These are phyloP conservation scores for Morella rubra DNA, from an alignment of 306 rosid species.

Conservation along the genomic window DNA sequence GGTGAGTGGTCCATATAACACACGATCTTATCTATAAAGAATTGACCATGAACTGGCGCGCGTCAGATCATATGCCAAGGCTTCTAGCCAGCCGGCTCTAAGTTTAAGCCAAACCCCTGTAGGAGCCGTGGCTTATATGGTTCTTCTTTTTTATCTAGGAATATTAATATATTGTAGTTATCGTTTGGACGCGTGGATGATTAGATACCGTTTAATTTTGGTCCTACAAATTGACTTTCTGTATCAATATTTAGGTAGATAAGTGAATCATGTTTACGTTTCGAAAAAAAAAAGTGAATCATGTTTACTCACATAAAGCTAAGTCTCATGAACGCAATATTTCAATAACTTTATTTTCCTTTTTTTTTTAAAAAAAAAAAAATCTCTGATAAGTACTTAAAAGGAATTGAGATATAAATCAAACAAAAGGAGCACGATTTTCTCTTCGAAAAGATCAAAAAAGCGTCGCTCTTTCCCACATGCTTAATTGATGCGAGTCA, in stretches of 20 bases:
- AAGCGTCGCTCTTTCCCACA: neutral
- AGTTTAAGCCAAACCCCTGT: too few relatives aligned
- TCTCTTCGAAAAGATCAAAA: too few relatives aligned
- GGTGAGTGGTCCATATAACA: neutral
- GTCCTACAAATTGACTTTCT: neutral
- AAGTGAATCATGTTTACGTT: too few relatives aligned
- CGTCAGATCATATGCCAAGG: neutral
- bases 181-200: too few relatives aligned
- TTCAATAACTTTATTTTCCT: neutral
- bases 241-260: too few relatives aligned
- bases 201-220: neutral
- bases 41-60: neutral
- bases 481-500: neutral
- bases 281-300: too few relatives aligned
- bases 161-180: neutral
- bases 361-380: too few relatives aligned
- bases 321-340: too few relatives aligned
- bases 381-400: too few relatives aligned
- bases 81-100: too few relatives aligned
- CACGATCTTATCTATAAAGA: neutral
- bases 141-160: neutral
- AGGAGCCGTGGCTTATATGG: too few relatives aligned
- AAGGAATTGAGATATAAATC: neutral
- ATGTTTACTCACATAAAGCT: too few relatives aligned
- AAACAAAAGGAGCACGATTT: neutral